Evolutionary conservation across 164 flowering plant genomes (phyloP).

Genomic region (Macadamia tetraphylla): DNA sequence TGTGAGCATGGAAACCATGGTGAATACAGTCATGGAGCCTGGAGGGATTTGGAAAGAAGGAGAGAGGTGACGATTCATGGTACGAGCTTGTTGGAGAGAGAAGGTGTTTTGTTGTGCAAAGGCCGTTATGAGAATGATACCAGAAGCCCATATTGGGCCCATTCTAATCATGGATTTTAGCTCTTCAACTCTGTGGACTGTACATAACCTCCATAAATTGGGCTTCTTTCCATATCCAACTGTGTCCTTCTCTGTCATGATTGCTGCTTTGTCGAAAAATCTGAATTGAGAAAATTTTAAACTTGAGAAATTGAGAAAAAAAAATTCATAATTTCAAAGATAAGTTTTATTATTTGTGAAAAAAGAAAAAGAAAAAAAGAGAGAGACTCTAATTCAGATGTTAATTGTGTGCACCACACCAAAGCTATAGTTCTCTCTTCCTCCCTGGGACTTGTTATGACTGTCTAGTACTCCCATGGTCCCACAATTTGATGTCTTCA

Average conservation of each 20-base stretch:
- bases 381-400: no score
- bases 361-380: no score
- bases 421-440: no score
- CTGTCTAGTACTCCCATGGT: no score
- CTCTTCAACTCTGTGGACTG: slow-evolving; percentile 80
- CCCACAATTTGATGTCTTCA: no score
- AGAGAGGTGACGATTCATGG: slow-evolving; percentile 65
- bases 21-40: slow-evolving; percentile 75
- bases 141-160: slow-evolving; percentile 89
- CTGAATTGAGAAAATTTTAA: slow-evolving; percentile 19
- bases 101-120: slow-evolving; percentile 71
- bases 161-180: slow-evolving; percentile 66
- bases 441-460: no score
- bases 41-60: slow-evolving; percentile 68
- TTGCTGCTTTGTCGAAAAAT: slow-evolving; percentile 77
- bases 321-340: no score
- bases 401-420: no score
- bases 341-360: no score
- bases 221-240: slow-evolving; percentile 23
- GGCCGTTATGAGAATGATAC: slow-evolving; percentile 66
- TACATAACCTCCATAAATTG: slow-evolving; percentile 61
- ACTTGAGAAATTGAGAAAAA: no score
- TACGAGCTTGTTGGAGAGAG: slow-evolving; percentile 68
- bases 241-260: slow-evolving; percentile 48
- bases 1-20: slow-evolving; percentile 47